Percentiles rank a stretch among this genome's conserved stretches.
Conservation (phyloP, 768 basidiomycete species). For the Punctularia strigosozonata region DNA sequence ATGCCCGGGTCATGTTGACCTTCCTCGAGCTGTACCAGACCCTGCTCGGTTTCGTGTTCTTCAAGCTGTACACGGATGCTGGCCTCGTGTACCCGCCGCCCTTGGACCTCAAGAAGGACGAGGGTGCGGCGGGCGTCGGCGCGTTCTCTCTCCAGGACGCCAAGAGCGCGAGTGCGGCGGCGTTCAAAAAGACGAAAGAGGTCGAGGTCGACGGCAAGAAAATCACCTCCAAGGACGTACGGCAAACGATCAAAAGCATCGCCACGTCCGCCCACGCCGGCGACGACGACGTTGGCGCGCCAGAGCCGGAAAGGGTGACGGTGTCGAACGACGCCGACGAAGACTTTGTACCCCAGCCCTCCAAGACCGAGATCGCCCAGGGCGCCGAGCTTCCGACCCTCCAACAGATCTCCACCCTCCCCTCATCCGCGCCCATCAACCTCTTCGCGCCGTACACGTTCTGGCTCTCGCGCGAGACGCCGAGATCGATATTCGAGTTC, state of each 20-base stretch:
- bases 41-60: conserved; percentile 87
- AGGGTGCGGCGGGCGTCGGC: conserved; percentile 76
- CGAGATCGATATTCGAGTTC: conserved; percentile 90
- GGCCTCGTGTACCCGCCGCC: conserved; percentile 94
- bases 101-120: conserved; percentile 72
- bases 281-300: conserved; percentile 27
- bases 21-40: conserved; percentile 98
- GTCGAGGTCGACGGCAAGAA: conserved; percentile 27
- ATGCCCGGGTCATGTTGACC: conserved; percentile 95
- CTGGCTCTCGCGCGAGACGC: conserved; percentile 88
- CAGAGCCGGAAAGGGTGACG: conserved; percentile 15
- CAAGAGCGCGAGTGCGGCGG: conserved; percentile 14
- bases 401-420: conserved; percentile 48
- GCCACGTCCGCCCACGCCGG: conserved; percentile 11
- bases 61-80: conserved; percentile 94
- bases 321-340: conserved; percentile 31
- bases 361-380: conserved; percentile 34
- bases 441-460: conserved; percentile 84
- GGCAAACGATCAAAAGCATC: conserved; percentile 51
- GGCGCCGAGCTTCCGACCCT: conserved; percentile 52
- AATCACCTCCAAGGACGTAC: conserved; percentile 48
- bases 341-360: conserved; percentile 56
- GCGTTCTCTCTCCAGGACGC: conserved; percentile 67
- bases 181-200: conserved; percentile 17
- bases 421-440: conserved; percentile 41